Evolutionary conservation across 2,329 filamentous ascomycete genomes (phyloP).

Genomic region (Xylaria sp.): DNA sequence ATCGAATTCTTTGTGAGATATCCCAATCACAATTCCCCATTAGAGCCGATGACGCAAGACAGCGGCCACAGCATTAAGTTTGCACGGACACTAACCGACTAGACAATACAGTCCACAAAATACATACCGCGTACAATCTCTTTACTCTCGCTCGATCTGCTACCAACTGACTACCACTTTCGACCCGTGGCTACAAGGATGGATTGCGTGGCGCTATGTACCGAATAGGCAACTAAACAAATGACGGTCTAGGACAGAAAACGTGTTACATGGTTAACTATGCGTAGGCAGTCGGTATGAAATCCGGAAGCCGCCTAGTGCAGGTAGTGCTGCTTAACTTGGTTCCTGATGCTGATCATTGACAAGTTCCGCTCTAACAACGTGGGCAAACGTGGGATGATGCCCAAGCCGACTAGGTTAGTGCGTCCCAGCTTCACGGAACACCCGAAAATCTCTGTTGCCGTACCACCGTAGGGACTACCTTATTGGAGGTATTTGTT

Average conservation of each 20-base stretch:
- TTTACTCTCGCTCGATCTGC: not conserved
- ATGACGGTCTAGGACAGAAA: slow-evolving; percentile 6
- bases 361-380: slow-evolving; percentile 14
- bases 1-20: not conserved
- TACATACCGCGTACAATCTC: not conserved
- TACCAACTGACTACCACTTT: not conserved
- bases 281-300: not conserved
- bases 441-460: slow-evolving; percentile 6
- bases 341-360: slow-evolving; percentile 19
- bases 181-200: not conserved
- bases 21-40: not conserved
- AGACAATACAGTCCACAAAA: not conserved
- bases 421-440: slow-evolving; percentile 33
- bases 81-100: slow-evolving; percentile 4
- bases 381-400: slow-evolving; percentile 23
- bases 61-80: slow-evolving; percentile 9
- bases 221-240: slow-evolving; percentile 8
- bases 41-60: slow-evolving; percentile 11
- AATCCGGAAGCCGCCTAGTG: not conserved
- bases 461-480: not conserved
- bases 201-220: not conserved
- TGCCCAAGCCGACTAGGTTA: slow-evolving; percentile 19
- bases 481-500: not conserved
- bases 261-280: slow-evolving; percentile 11
- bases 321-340: not conserved